These are phyloP conservation scores for Pisolithus sp. DNA, from an alignment of 768 basidiomycete species.

Conservation along the genomic window DNA sequence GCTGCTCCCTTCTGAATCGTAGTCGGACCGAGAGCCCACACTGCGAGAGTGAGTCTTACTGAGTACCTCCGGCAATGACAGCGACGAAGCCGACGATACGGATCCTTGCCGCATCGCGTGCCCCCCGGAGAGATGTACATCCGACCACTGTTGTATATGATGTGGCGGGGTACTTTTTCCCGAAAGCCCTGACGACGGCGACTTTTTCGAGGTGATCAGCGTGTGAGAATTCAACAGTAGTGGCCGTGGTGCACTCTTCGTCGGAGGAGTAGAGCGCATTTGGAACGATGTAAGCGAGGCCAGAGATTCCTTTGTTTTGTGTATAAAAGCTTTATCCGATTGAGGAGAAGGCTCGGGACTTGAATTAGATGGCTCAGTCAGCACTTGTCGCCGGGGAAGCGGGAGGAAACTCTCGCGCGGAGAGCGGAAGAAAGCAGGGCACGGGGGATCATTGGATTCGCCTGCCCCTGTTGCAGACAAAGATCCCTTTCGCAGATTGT, in stretches of 20 bases:
- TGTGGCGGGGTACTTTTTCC: slow-evolving; percentile 30
- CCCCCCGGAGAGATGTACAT: slow-evolving; percentile 37
- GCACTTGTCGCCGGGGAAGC: slow-evolving; percentile 22
- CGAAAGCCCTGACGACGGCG: slow-evolving; percentile 24
- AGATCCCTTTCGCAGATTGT: slow-evolving; percentile 32
- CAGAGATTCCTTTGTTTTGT: slow-evolving; percentile 34
- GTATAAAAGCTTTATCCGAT: slow-evolving; percentile 25
- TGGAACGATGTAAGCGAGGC: slow-evolving; percentile 40
- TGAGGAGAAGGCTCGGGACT: slow-evolving; percentile 22
- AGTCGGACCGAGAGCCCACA: slow-evolving; percentile 36
- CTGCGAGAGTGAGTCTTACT: slow-evolving; percentile 26
- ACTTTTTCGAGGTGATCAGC: slow-evolving; percentile 31
- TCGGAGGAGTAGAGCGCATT: slow-evolving; percentile 23
- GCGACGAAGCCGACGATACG: slow-evolving; percentile 57
- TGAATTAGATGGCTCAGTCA: slow-evolving; percentile 29
- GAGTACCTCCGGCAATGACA: slow-evolving; percentile 50
- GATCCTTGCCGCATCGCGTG: slow-evolving; percentile 45
- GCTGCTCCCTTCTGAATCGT: slow-evolving; percentile 55
- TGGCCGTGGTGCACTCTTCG: slow-evolving; percentile 58
- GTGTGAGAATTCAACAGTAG: slow-evolving; percentile 54
- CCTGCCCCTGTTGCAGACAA: slow-evolving; percentile 33
- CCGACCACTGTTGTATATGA: slow-evolving; percentile 40
- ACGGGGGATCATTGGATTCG: slow-evolving; percentile 43
- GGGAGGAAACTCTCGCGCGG: slow-evolving; percentile 52
- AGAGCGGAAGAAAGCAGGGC: slow-evolving; percentile 51